A percentile compares a stretch with the other conserved stretches of the same genome.
phyloP scores from a whole-genome alignment of 805 yeast species.

The Diddensiella transvaalensis region DNA sequence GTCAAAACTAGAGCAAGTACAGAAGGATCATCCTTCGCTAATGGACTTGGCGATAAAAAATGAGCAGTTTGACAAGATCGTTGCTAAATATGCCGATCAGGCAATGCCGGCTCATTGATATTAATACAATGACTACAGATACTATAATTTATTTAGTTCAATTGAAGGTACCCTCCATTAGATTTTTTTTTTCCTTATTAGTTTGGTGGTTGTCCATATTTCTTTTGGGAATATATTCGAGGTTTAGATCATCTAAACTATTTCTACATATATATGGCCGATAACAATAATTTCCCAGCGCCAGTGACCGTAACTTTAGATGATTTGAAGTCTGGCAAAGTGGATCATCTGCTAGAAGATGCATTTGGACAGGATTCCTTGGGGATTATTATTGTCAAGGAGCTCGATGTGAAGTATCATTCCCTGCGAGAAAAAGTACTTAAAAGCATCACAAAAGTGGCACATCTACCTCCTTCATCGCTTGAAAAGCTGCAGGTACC shows the following conservation, averaged over 20 bases:
- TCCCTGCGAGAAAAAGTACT: conserved; percentile 43
- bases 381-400: conserved; percentile 49
- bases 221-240: too few species aligned
- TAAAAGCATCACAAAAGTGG: conserved; percentile 41
- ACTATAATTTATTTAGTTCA: conserved; percentile 39
- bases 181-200: too few species aligned
- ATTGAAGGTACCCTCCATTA: not conserved
- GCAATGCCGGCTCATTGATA: conserved; percentile 1
- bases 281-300: too few species aligned
- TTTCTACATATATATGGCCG: too few species aligned
- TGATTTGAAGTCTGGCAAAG: conserved; percentile 31
- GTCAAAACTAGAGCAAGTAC: conserved; percentile 42
- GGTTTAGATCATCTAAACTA: too few species aligned
- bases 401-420: conserved; percentile 39
- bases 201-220: too few species aligned
- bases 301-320: conserved; percentile 21
- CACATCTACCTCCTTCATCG: conserved; percentile 36
- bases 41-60: conserved; percentile 59
- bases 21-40: conserved; percentile 56
- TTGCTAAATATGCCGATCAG: conserved; percentile 28
- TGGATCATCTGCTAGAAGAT: conserved; percentile 32
- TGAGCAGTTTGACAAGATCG: conserved; percentile 64
- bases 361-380: conserved; percentile 57
- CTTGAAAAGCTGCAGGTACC: conserved; percentile 43
- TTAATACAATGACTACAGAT: not conserved